Conservation (phyloP, 768 basidiomycete genomes). For the Leccinum broughii region DNA sequence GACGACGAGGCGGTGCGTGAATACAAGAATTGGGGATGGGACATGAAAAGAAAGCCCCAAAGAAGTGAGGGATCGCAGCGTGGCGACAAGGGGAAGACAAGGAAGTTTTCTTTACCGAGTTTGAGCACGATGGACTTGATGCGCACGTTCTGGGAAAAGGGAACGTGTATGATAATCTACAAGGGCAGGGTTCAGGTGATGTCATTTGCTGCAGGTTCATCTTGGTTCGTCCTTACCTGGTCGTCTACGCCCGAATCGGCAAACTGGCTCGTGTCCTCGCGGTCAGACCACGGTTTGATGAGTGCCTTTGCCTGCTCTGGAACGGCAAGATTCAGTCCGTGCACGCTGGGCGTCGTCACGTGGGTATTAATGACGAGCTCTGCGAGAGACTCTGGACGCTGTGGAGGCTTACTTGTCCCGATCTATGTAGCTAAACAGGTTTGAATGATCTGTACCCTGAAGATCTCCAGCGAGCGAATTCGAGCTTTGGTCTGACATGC, state of each 20-base stretch:
- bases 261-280: constrained; percentile 64
- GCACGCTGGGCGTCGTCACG: constrained; percentile 48
- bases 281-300: constrained; percentile 81
- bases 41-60: constrained; percentile 2
- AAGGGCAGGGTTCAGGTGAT: constrained; percentile 13
- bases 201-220: constrained; percentile 7
- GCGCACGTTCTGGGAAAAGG: constrained; percentile 77
- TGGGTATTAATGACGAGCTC: constrained; percentile 2
- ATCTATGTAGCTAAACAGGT: constrained; percentile 61
- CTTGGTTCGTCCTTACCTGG: constrained; percentile 51
- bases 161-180: constrained; percentile 79
- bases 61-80: constrained; percentile 12
- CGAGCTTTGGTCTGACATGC: constrained; percentile 23
- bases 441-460: constrained; percentile 50
- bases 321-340: constrained; percentile 78
- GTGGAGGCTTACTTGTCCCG: constrained; percentile 54
- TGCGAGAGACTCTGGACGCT: not conserved
- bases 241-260: constrained; percentile 85
- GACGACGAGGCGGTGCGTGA: constrained; percentile 8
- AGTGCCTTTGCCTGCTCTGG: constrained; percentile 76
- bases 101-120: constrained; percentile 50
- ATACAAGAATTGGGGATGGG: constrained; percentile 1
- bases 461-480: constrained; percentile 48
- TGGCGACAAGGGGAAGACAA: constrained; percentile 11
- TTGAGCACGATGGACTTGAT: constrained; percentile 75